These are phyloP conservation scores for Suhomyces coccinellae DNA, from an alignment of 1,139 yeast species.

Conservation along the genomic window DNA sequence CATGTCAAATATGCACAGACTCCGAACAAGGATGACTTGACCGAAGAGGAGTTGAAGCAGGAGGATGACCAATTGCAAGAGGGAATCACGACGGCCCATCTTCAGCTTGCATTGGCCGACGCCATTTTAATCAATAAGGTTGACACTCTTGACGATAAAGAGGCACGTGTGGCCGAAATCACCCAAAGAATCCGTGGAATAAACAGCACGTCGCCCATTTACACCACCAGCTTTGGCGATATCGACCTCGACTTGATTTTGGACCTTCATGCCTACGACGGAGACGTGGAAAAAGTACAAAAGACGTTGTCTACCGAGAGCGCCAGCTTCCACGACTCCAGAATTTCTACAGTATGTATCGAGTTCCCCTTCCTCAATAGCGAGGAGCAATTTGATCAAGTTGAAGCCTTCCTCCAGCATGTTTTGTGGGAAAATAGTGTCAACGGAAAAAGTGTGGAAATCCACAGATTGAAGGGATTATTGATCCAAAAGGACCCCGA, in stretches of 20 bases:
- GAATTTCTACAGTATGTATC: slow-evolving; percentile 65
- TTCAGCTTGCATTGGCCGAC: slow-evolving; percentile 91
- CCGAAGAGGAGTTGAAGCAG: slow-evolving; percentile 36
- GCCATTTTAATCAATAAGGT: slow-evolving; percentile 73
- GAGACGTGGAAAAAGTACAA: slow-evolving; percentile 32
- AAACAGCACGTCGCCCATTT: slow-evolving; percentile 67
- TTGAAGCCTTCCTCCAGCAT: slow-evolving; percentile 64
- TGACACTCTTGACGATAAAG: slow-evolving; percentile 44
- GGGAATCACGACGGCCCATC: slow-evolving; percentile 78
- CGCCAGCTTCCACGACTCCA: slow-evolving; percentile 40
- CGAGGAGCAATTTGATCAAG: slow-evolving; percentile 32
- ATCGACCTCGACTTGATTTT: slow-evolving; percentile 59
- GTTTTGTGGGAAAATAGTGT: slow-evolving; percentile 65
- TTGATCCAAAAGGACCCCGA: slow-evolving; percentile 36
- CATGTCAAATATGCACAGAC: slow-evolving; percentile 27
- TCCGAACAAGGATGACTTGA: slow-evolving; percentile 23
- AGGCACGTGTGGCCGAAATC: slow-evolving; percentile 25
- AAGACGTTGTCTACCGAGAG: slow-evolving; percentile 19
- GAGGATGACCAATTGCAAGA: slow-evolving; percentile 35
- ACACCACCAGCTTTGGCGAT: slow-evolving; percentile 71
- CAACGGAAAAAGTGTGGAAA: slow-evolving; percentile 51
- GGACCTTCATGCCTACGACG: slow-evolving; percentile 80
- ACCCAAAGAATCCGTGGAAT: slow-evolving; percentile 50
- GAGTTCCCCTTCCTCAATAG: slow-evolving; percentile 48
- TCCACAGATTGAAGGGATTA: slow-evolving; percentile 83